These are phyloP conservation scores for Acanthamoeba royreba DNA, from an alignment of 208 protist species.

Conservation along the genomic window DNA sequence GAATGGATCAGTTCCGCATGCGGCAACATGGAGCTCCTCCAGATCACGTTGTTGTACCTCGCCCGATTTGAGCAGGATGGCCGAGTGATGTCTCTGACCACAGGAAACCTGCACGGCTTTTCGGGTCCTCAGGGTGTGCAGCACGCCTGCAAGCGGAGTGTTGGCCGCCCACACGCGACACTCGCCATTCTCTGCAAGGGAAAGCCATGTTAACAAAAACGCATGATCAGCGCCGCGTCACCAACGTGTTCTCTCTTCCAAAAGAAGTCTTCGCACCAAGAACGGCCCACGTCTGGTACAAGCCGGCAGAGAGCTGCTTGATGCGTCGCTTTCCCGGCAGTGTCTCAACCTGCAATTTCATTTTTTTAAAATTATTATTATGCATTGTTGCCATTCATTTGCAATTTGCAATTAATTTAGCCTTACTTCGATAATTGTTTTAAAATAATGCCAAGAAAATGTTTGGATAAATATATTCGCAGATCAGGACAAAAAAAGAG, in stretches of 20 bases:
- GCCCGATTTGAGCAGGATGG: background rate
- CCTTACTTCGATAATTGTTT: too few relatives aligned
- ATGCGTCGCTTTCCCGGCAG: background rate
- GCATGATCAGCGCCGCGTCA: background rate
- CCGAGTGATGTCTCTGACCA: background rate
- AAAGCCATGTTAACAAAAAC: background rate
- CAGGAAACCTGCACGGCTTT: background rate
- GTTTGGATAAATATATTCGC: too few relatives aligned
- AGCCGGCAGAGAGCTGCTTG: background rate
- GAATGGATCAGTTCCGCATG: background rate
- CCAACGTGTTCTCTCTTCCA: background rate
- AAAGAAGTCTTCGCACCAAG: background rate
- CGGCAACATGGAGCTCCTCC: background rate
- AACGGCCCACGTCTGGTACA: background rate
- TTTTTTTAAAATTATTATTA: too few relatives aligned
- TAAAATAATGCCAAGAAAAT: too few relatives aligned
- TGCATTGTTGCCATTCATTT: too few relatives aligned
- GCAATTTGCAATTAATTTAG: too few relatives aligned
- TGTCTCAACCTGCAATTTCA: slow-evolving; percentile 1
- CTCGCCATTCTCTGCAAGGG: background rate
- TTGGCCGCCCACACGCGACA: background rate
- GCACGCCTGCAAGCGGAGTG: background rate
- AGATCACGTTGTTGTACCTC: background rate
- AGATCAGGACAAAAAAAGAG: too few relatives aligned
- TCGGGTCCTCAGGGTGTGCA: background rate